Evolutionary conservation across 495 filamentous ascomycete species (phyloP), one percentile per base, ranked within the genome.

Genomic region (Penicillium goetzii): DNA sequence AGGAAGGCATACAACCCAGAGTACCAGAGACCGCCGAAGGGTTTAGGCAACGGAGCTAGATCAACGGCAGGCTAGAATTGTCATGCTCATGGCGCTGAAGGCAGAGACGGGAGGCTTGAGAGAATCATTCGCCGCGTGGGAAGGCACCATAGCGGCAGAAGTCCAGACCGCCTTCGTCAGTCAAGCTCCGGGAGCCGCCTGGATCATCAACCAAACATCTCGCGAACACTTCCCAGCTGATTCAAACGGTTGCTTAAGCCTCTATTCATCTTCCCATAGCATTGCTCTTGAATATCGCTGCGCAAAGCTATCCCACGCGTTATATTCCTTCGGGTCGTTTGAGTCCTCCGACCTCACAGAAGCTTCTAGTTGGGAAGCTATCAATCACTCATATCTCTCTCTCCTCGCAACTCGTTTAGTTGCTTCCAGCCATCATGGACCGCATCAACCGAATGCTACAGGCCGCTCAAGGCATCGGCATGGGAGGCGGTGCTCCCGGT

Each of bases 371-470:
- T 41, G 65, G 76, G 78, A 75, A 79, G 75, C 73, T 70, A 70
- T 72, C 70, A 38, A 33, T 64, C 54, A 52, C 65, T 63, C 58
- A 32, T 34, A 64, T 56, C 61, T 62, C 38, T 68, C 49, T 54
- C 62, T 60, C 64, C 50, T 70, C 59, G 57, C 56, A 65, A 55
- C 63, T 53, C 49, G 34, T 58, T 59, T 56, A 68, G 65, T 66
- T 74, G 59, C 56, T 43, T 50, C 61, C 58, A 66, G 57, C 57
- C 69, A 61, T 49, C 61, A 97, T 97, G 93, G 92, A 97, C 73
- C 90, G 93, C 69, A 87, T 96, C 72, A 89, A 89, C 72, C 83
- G 89, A 69, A 89, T 97, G 87, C 83, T 97, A 61, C 84, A 89
- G 69, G 85, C 86, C 65, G 90, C 89, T 70, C 89, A 90, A 69